Evolutionary conservation across 2,329 filamentous ascomycete genomes (phyloP).

Genomic region (Cucurbitaria berberidis): DNA sequence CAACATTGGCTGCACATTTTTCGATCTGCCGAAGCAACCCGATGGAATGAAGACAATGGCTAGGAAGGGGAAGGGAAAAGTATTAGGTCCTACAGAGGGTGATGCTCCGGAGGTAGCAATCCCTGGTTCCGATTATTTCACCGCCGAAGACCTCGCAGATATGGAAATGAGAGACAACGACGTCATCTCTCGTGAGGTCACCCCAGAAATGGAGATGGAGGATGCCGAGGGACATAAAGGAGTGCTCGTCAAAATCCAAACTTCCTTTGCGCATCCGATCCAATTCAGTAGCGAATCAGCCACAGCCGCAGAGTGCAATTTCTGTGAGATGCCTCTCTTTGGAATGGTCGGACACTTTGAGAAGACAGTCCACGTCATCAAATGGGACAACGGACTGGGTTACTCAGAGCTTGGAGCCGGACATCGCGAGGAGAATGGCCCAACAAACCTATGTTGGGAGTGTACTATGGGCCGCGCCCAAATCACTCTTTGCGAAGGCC

Average conservation of each 20-base stretch:
- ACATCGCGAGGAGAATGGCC: constrained; percentile 35
- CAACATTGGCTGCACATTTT: constrained; percentile 40
- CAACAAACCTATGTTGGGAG: constrained; percentile 32
- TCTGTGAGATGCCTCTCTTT: constrained; percentile 50
- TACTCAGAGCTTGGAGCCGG: constrained; percentile 50
- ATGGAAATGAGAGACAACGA: constrained; percentile 10
- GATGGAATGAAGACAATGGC: too few species aligned
- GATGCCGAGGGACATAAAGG: constrained; percentile 37
- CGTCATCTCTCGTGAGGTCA: constrained; percentile 18
- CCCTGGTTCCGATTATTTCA: constrained; percentile 13
- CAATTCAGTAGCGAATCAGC: constrained; percentile 29
- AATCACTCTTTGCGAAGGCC: constrained; percentile 26
- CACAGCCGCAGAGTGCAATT: constrained; percentile 47
- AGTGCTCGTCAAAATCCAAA: constrained; percentile 40
- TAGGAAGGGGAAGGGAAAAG: constrained; percentile 12
- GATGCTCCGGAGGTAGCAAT: constrained; percentile 9
- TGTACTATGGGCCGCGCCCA: constrained; percentile 33
- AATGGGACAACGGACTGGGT: constrained; percentile 43
- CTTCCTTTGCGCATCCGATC: constrained; percentile 52
- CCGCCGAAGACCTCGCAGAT: constrained; percentile 21
- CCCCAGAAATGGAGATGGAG: constrained; percentile 33
- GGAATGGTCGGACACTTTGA: constrained; percentile 50
- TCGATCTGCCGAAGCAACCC: constrained; percentile 22
- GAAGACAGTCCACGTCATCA: constrained; percentile 43
- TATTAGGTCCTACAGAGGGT: background rate